Evolutionary conservation across 352 stramenopile species (phyloP).

Genomic region (Phytophthora multivora): DNA sequence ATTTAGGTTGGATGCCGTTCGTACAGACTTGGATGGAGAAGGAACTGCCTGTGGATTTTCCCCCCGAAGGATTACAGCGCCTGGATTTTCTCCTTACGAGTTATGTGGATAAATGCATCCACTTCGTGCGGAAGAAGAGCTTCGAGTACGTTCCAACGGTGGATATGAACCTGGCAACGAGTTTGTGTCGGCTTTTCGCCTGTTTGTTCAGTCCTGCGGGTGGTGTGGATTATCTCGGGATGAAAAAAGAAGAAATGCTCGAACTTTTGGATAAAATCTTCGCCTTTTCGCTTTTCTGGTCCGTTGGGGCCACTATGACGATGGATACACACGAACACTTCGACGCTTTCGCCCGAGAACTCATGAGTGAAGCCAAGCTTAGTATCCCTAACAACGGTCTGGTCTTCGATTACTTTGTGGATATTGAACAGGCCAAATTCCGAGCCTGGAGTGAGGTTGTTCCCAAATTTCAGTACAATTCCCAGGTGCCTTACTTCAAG

Average conservation of each 20-base stretch:
- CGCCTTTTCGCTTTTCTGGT: conserved; percentile 92
- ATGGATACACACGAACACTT: conserved; percentile 74
- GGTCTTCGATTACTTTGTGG: conserved; percentile 90
- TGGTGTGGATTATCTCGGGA: conserved; percentile 21
- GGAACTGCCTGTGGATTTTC: conserved; percentile 55
- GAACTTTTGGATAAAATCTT: conserved; percentile 83
- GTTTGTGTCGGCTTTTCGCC: conserved; percentile 87
- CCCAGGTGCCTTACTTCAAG: conserved; percentile 68
- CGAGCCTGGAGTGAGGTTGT: conserved; percentile 66
- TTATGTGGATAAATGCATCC: conserved; percentile 75
- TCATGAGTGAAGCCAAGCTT: conserved; percentile 55
- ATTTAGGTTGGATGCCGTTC: conserved; percentile 91
- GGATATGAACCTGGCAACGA: conserved; percentile 89
- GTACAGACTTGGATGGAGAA: conserved; percentile 89
- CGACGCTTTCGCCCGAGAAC: conserved; percentile 76
- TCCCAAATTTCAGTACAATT: conserved; percentile 70
- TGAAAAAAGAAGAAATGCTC: conserved; percentile 51
- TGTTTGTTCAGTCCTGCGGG: conserved; percentile 69
- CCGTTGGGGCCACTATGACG: conserved; percentile 86
- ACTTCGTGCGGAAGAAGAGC: conserved; percentile 79
- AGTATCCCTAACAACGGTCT: conserved; percentile 61
- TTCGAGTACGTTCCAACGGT: conserved; percentile 88
- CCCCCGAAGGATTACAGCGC: conserved; percentile 38
- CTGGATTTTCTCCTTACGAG: conserved; percentile 54
- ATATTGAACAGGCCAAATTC: conserved; percentile 56